Base-by-base conservation (phyloP, 805 yeast genomes). In the Jamesozyma rosinii region DNA sequence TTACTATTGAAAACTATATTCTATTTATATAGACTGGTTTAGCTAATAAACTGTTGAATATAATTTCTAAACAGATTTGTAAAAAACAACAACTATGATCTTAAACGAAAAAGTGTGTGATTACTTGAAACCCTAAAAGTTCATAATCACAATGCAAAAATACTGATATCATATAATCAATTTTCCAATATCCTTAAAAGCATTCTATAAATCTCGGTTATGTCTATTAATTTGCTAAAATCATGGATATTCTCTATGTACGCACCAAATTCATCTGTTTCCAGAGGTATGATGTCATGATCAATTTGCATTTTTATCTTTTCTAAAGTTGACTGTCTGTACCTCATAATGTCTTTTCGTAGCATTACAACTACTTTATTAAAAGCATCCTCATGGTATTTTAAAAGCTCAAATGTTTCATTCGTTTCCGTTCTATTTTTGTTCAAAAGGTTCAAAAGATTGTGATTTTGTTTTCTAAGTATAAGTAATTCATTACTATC, bases 221-320 rank as follows among this genome's bases (percentile, higher is more conserved):
- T 35, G 6, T 49, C 53, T 31, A 51, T 31, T 11, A 55, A 44
- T 34, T 50, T 43, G 30, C 54, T 54, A 9, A 55, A 27, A 34
- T 50, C 51, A 14, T 37, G 36, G 6, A 57, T 36, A 31, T 54
- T 52, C 17, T 43, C 50, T 38, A 54, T 33, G 36, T 55, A 57
- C 1, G 34, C 37, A 3, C 37, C 37, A 33, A 57, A 57, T 39
- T 57, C 59, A 14, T 43, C 31, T 37, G 54, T 52, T 32, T 57
- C 60, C 35, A 42, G 31, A 1, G 51, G 44, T 14, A 48, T 26
- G 21, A 54, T 31, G n/a, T 50, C 53, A n/a, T 37, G 35, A 5
- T 45, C 30, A 32, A 51, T 40, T 17, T 47, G 45, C 9, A 31
- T 20, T 35, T 50, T 49, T 13, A 49, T 45, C 36, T 41, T 46